These are phyloP conservation scores for Piedraia hortae DNA, from an alignment of 2,329 filamentous ascomycete genomes.

Conservation along the genomic window DNA sequence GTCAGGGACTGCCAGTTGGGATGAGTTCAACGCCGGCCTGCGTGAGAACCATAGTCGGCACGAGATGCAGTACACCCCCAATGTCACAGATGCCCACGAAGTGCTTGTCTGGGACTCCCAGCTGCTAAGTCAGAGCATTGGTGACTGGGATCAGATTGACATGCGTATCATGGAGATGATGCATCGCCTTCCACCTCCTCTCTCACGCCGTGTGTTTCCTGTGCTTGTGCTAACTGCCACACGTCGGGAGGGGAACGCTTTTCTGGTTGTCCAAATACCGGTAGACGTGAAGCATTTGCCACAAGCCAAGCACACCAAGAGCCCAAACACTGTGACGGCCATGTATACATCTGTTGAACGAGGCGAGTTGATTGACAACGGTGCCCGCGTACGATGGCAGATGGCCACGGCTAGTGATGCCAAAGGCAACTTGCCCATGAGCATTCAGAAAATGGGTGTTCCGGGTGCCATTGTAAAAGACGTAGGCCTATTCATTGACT, in stretches of 20 bases:
- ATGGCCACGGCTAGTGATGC: conserved; percentile 56
- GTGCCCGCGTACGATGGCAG: conserved; percentile 34
- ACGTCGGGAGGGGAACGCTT: conserved; percentile 2
- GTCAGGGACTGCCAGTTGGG: conserved; percentile 30
- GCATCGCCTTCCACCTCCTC: conserved; percentile 31
- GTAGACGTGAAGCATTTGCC: conserved; percentile 13
- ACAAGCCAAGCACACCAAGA: conserved; percentile 9
- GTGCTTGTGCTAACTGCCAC: conserved; percentile 32
- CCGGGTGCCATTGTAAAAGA: conserved; percentile 40
- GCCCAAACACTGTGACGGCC: conserved; percentile 21
- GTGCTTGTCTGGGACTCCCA: conserved; percentile 18
- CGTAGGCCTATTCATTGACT: conserved; percentile 38
- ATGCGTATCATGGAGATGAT: conserved; percentile 33
- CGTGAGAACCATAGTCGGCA: conserved; percentile 29
- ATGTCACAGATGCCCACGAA: conserved; percentile 22
- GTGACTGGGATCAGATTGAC: conserved; percentile 12
- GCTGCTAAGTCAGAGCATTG: conserved; percentile 4
- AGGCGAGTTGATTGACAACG: conserved; percentile 19
- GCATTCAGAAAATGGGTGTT: conserved; percentile 35
- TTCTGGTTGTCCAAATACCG: conserved; percentile 15
- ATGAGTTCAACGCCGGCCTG: conserved; percentile 33
- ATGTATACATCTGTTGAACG: conserved; percentile 39
- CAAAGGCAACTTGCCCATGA: conserved; percentile 34
- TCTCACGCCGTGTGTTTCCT: conserved; percentile 37
- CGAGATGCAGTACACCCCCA: conserved; percentile 31